Evolutionary conservation across 2,329 filamentous ascomycete species (phyloP).

Genomic region (Botrytis fabae): DNA sequence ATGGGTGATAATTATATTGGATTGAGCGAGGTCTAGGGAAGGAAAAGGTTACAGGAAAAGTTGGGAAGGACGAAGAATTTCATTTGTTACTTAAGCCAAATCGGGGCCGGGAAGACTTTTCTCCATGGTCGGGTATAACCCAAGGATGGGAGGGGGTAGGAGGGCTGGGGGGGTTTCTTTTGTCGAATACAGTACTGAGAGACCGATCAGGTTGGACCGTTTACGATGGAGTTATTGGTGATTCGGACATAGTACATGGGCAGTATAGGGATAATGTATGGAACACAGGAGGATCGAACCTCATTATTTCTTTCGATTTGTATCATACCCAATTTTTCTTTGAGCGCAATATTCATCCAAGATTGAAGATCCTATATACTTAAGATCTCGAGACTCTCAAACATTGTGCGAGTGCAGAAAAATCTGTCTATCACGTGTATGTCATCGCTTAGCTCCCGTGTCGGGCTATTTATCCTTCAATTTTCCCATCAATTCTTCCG

Average conservation of each 20-base stretch:
- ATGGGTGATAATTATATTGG: neutral
- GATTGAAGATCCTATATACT: neutral
- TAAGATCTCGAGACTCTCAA: neutral
- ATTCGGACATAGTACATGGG: neutral
- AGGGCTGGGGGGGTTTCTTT: neutral
- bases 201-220: too few relatives aligned
- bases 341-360: neutral
- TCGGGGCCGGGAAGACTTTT: neutral
- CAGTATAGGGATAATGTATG: neutral
- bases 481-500: constrained; percentile 10
- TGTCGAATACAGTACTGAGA: neutral
- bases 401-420: neutral
- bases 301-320: too few relatives aligned
- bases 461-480: constrained; percentile 8
- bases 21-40: neutral
- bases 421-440: neutral
- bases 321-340: neutral
- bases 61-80: neutral
- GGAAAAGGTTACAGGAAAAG: neutral
- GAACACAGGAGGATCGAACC: neutral
- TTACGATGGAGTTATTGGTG: neutral
- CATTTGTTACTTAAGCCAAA: neutral
- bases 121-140: neutral
- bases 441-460: neutral
- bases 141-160: neutral